phyloP scores from a whole-genome alignment of 2,329 filamentous ascomycete genomes.

The Cryoendolithus antarcticus region DNA sequence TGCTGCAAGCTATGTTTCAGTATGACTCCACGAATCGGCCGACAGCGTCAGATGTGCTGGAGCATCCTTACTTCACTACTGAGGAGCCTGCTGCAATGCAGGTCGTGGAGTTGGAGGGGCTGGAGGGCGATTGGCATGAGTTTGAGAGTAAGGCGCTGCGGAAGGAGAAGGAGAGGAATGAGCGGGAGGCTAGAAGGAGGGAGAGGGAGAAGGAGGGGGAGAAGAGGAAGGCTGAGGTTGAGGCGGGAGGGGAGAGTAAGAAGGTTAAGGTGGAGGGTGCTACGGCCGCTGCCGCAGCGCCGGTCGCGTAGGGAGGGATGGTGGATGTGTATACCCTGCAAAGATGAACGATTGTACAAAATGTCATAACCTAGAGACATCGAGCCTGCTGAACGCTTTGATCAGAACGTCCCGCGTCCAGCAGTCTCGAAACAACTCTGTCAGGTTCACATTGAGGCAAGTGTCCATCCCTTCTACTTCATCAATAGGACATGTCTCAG shows the following conservation, averaged over 20 bases:
- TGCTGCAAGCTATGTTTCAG: constrained; percentile 72
- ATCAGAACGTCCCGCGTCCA: too few species aligned
- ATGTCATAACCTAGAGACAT: too few species aligned
- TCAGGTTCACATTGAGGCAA: too few species aligned
- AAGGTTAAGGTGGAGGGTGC: constrained; percentile 10
- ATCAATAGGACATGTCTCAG: too few species aligned
- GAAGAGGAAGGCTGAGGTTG: constrained; percentile 22
- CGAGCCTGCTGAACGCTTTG: too few species aligned
- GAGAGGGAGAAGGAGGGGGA: constrained; percentile 30
- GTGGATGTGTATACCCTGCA: too few species aligned
- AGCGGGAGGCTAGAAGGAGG: constrained; percentile 42
- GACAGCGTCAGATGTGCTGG: constrained; percentile 68
- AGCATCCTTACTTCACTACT: constrained; percentile 74
- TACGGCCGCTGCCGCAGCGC: too few species aligned
- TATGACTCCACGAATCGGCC: constrained; percentile 81
- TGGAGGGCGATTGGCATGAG: constrained; percentile 96
- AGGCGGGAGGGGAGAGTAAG: constrained; percentile 12
- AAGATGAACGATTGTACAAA: too few species aligned
- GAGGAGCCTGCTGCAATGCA: constrained; percentile 73
- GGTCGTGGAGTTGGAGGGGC: constrained; percentile 65
- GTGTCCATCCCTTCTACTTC: too few species aligned
- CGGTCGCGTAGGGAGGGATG: too few species aligned
- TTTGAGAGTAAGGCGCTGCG: constrained; percentile 92
- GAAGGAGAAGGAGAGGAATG: constrained; percentile 68
- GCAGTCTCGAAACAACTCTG: too few species aligned